phyloP scores from a whole-genome alignment of 306 rosid species.

The Fragaria nilgerrensis region DNA sequence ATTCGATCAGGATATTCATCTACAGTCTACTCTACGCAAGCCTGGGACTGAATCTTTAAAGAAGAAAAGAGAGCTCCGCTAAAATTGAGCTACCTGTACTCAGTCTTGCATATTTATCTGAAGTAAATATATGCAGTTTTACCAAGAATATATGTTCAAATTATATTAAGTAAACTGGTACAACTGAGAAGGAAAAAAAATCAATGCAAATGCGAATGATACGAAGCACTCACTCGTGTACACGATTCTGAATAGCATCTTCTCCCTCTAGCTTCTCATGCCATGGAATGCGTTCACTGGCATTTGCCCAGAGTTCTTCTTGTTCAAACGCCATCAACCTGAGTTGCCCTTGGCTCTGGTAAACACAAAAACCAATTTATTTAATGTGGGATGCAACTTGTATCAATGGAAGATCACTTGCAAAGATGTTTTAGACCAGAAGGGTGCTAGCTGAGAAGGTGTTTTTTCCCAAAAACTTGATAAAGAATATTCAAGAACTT shows the following conservation, averaged over 20 bases:
- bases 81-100: neutral
- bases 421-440: neutral
- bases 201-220: slow-evolving; percentile 1
- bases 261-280: slow-evolving; percentile 88
- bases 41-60: neutral
- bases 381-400: slow-evolving; percentile 21
- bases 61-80: neutral
- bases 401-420: slow-evolving; percentile 10
- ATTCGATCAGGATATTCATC: neutral
- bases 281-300: slow-evolving; percentile 90
- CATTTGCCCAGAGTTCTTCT: slow-evolving; percentile 83
- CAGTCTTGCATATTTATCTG: neutral
- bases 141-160: slow-evolving; percentile 6
- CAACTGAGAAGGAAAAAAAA: neutral
- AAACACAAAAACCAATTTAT: slow-evolving; percentile 26
- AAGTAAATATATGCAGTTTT: neutral
- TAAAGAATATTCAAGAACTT: neutral
- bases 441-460: neutral
- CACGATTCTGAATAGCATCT: slow-evolving; percentile 83
- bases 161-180: neutral
- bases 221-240: slow-evolving; percentile 73
- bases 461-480: slow-evolving; percentile 1
- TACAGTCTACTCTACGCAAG: neutral
- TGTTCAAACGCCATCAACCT: slow-evolving; percentile 84
- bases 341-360: slow-evolving; percentile 78